Percentiles rank a stretch among this genome's conserved stretches.
Evolutionary conservation across 306 rosid species (phyloP).

Genomic region (Trifolium repens): DNA sequence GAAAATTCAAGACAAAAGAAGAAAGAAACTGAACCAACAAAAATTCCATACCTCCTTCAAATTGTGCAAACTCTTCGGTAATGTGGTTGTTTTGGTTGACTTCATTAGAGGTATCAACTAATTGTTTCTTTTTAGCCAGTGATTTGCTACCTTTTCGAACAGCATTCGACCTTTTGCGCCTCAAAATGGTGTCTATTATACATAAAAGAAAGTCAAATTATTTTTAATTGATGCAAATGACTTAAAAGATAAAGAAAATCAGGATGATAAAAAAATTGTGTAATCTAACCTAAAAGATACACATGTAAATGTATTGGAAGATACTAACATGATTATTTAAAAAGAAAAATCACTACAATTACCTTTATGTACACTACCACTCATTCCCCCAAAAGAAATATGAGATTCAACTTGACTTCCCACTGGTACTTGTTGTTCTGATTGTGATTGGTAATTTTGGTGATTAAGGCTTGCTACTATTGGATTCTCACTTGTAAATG

Average conservation of each 20-base stretch:
- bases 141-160: slow-evolving; percentile 5
- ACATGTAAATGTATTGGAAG: neutral
- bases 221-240: neutral
- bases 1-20: slow-evolving; percentile 3
- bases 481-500: neutral
- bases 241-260: neutral
- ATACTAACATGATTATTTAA: neutral
- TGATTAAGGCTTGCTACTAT: neutral
- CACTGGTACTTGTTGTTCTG: slow-evolving; percentile 5
- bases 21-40: neutral
- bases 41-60: slow-evolving; percentile 12
- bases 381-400: neutral
- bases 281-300: neutral
- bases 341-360: neutral
- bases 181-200: neutral
- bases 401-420: slow-evolving; percentile 10
- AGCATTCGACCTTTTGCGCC: slow-evolving; percentile 1
- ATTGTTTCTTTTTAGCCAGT: neutral
- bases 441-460: slow-evolving; percentile 5
- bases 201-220: neutral
- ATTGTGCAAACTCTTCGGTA: neutral
- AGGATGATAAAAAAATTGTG: neutral
- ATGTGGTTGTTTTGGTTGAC: slow-evolving; percentile 10
- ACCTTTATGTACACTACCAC: neutral
- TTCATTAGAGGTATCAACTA: slow-evolving; percentile 12